Evolutionary conservation across 139 green algal genomes (phyloP).

Genomic region (Chlorella sp.): DNA sequence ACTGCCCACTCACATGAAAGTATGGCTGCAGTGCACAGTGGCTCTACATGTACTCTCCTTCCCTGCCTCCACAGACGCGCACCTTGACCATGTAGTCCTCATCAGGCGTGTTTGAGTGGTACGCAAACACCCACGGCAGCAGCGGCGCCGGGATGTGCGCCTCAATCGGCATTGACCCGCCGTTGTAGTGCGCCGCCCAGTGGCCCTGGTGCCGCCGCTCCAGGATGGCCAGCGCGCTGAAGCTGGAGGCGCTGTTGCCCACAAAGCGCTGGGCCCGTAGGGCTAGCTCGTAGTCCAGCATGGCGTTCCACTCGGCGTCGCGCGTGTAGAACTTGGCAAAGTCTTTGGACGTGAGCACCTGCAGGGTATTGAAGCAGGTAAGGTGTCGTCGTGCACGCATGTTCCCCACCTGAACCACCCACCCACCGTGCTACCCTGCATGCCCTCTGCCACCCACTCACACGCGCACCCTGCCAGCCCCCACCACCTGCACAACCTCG

Average conservation of each 20-base stretch:
- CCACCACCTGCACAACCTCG: not conserved
- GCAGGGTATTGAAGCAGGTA: not conserved
- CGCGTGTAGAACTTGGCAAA: not conserved
- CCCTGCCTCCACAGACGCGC: not conserved
- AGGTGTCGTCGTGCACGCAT: not conserved
- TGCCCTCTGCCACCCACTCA: not conserved
- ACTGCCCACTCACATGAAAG: no score
- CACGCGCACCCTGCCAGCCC: not conserved
- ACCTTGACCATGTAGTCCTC: constrained; percentile 40
- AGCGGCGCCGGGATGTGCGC: constrained; percentile 6
- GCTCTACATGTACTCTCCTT: no score
- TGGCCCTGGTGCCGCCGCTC: constrained; percentile 30
- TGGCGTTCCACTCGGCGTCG: not conserved
- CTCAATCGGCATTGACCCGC: constrained; percentile 35
- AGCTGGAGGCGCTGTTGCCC: constrained; percentile 47
- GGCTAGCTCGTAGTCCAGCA: constrained; percentile 19
- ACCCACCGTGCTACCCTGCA: not conserved
- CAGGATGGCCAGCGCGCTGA: constrained; percentile 35
- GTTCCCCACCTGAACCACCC: not conserved
- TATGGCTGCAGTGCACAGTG: no score
- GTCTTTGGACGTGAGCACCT: constrained; percentile 1
- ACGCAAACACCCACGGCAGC: constrained; percentile 41
- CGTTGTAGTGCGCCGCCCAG: constrained; percentile 47
- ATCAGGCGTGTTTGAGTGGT: constrained; percentile 16
- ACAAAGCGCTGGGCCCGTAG: constrained; percentile 5